These are phyloP conservation scores for Geotrichum reessii DNA, from an alignment of 1,139 yeast species.

Conservation along the genomic window DNA sequence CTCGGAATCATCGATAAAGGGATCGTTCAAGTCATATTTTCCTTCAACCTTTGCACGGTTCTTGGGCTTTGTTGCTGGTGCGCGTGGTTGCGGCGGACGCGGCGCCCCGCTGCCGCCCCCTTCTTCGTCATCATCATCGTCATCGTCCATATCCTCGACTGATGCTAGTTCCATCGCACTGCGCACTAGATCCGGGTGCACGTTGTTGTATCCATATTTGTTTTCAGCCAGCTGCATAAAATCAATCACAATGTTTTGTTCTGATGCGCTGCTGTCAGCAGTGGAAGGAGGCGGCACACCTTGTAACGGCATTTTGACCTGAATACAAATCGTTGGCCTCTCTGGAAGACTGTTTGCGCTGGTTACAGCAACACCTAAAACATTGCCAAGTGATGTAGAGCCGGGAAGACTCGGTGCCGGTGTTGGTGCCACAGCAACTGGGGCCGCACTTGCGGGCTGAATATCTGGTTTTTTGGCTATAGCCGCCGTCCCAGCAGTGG, in stretches of 20 bases:
- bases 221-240: conserved; percentile 77
- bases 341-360: conserved; percentile 4
- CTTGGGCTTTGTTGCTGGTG: conserved; percentile 14
- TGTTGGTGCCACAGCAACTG: conserved; percentile 5
- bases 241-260: conserved; percentile 57
- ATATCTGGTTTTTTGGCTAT: not conserved
- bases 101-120: conserved; percentile 50
- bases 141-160: conserved; percentile 56
- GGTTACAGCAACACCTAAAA: conserved; percentile 14
- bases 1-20: conserved; percentile 94
- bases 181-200: conserved; percentile 63
- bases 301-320: conserved; percentile 15
- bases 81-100: conserved; percentile 18
- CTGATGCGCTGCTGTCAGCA: conserved; percentile 4
- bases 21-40: conserved; percentile 87
- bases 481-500: not conserved
- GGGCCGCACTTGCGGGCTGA: not conserved
- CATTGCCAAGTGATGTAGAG: conserved; percentile 8
- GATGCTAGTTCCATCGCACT: conserved; percentile 57
- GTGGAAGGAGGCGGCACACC: conserved; percentile 7
- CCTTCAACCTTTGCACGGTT: conserved; percentile 45
- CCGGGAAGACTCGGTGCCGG: conserved; percentile 1
- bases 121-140: conserved; percentile 53
- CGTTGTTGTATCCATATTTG: conserved; percentile 71
- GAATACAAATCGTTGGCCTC: conserved; percentile 10